A percentile compares a stretch with the other conserved stretches of the same genome.
Evolutionary conservation across 306 rosid genomes (phyloP).

Genomic region (Fragaria iinumae): DNA sequence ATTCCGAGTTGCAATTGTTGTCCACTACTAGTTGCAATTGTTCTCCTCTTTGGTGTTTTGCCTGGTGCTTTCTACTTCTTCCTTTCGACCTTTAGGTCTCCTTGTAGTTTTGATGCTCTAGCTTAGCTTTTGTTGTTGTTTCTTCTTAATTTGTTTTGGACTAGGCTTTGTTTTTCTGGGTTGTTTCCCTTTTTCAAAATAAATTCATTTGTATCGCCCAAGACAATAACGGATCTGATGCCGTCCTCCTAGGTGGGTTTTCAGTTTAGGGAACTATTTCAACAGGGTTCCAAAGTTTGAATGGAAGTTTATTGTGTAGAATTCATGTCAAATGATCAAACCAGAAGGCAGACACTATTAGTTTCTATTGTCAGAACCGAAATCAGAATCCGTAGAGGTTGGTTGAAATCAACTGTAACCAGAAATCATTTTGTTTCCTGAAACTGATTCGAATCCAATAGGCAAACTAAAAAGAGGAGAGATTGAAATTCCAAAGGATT

Average conservation of each 20-base stretch:
- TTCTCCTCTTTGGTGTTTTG: background rate
- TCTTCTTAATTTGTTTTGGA: background rate
- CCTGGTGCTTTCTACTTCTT: background rate
- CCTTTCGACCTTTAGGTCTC: background rate
- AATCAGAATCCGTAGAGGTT: background rate
- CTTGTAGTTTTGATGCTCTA: background rate
- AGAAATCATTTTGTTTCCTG: background rate
- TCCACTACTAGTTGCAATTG: background rate
- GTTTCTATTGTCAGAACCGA: background rate
- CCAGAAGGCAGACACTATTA: background rate
- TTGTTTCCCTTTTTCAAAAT: background rate
- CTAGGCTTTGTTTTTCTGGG: background rate
- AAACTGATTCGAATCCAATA: too few relatives aligned
- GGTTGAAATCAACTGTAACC: background rate
- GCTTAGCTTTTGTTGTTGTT: background rate
- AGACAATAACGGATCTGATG: background rate
- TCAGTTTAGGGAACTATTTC: background rate
- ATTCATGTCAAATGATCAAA: background rate
- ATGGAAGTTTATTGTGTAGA: background rate
- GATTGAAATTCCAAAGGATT: slow-evolving; percentile 3
- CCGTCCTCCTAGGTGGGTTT: background rate
- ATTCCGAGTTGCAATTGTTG: background rate
- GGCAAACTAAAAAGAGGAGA: background rate
- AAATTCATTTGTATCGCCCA: background rate
- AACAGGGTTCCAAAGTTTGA: background rate